Base-by-base conservation (phyloP, 345 rosid genomes). In the Boechera divaricarpa region DNA sequence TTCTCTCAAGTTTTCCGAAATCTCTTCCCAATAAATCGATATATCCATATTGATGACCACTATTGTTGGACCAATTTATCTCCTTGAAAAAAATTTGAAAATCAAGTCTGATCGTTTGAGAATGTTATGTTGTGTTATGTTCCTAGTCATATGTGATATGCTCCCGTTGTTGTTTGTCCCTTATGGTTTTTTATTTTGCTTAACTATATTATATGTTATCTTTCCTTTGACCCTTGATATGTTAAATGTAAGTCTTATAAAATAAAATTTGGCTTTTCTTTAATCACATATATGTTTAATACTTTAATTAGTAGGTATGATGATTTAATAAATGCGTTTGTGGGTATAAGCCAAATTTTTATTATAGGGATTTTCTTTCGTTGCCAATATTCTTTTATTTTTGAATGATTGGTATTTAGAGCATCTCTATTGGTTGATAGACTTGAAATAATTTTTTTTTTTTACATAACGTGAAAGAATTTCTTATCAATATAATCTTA, bases 1-100 rank as follows among this genome's bases (percentile, higher is more conserved):
- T 41, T 93, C 98, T 12, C 92, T 93, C 76, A 88, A 87, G 85
- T 90, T 61, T 11, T 61, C 65, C 3, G 8, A 6, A 5, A 0
- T 2, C n/a, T 15, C 52, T 6, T 47, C 26, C 10, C 28, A 49
- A 49, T 49, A 49, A 49, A 8, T 16, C 24, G 28, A 21, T 3
- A 51, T 48, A 9, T 51, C 11, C 55, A 51, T 3, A 18, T 48
- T 48, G 53, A 16, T 48, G 53, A n/a, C 10, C 53, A 16, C 53
- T 16, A 7, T 48, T n/a, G 53, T 48, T 48, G 10, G 10, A 48
- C 24, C 53, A 48, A 48, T 31, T 56, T 10, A 6, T 61, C n/a
- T 61, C 32, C 31, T 61, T 38, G 48, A 38, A 61, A 8, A 16
- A 48, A n/a, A n/a, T n/a, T 48, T 4, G 24, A 48, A 48, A 16